phyloP scores from a whole-genome alignment of 495 filamentous ascomycete species.

The Lophiotrema nucula region DNA sequence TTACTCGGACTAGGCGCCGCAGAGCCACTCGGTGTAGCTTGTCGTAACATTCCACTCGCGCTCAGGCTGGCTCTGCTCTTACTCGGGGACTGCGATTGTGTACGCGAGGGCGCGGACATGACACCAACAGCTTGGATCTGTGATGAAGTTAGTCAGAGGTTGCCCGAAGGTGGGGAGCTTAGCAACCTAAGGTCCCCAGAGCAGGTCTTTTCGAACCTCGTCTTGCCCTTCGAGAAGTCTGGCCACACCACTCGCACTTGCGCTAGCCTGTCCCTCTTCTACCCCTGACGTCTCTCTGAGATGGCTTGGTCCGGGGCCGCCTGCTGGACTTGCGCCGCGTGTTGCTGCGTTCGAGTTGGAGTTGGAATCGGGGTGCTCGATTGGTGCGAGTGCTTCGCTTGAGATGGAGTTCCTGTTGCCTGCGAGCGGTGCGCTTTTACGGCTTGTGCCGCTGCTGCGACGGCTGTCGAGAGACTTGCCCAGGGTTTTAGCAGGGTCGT shows the following conservation, averaged over 20 bases:
- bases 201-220: constrained; percentile 45
- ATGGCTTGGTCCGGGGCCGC: constrained; percentile 25
- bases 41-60: constrained; percentile 1
- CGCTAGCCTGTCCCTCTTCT: constrained; percentile 1
- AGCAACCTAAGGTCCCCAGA: constrained; percentile 39
- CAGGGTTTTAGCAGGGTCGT: constrained; percentile 71
- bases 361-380: constrained; percentile 4
- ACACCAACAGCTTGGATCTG: not conserved
- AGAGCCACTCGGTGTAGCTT: constrained; percentile 1
- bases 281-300: constrained; percentile 11
- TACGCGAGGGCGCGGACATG: not conserved
- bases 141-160: not conserved
- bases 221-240: constrained; percentile 23
- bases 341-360: constrained; percentile 18
- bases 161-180: not conserved
- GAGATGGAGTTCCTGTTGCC: constrained; percentile 34
- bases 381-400: constrained; percentile 27
- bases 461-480: constrained; percentile 86
- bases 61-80: constrained; percentile 2
- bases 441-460: constrained; percentile 78
- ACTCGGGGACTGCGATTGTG: constrained; percentile 3
- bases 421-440: constrained; percentile 52
- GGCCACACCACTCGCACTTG: constrained; percentile 4
- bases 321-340: constrained; percentile 16
- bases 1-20: constrained; percentile 10